Percentiles rank a stretch among this genome's conserved stretches.
Evolutionary conservation across 345 rosid genomes (phyloP).

Genomic region (Eucalyptus polybractea): DNA sequence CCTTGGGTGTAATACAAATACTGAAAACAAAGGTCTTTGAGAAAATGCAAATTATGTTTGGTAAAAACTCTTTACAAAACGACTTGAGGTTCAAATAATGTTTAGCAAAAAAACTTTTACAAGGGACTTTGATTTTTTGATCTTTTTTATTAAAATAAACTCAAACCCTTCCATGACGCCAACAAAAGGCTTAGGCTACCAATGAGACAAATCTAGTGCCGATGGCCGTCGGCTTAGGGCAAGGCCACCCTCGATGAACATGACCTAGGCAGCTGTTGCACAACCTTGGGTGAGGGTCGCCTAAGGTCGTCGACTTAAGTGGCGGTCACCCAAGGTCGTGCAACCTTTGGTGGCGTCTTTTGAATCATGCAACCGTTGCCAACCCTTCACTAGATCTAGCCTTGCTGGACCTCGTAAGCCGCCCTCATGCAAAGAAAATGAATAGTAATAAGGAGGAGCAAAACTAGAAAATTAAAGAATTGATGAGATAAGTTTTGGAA

Average conservation of each 20-base stretch:
- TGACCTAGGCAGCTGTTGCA: fast-evolving
- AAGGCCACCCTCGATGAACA: too few relatives aligned
- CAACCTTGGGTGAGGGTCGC: neutral
- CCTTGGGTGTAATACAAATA: too few relatives aligned
- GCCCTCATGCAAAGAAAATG: neutral
- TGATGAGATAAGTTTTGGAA: too few relatives aligned
- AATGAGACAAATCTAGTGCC: neutral
- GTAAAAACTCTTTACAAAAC: too few relatives aligned
- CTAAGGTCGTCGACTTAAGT: neutral
- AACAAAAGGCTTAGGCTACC: neutral
- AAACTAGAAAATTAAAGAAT: too few relatives aligned
- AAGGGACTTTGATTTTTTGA: neutral
- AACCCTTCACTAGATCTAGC: neutral
- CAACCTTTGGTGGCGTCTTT: fast-evolving
- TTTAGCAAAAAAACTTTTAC: too few relatives aligned
- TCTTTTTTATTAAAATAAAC: too few relatives aligned
- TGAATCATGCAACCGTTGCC: neutral
- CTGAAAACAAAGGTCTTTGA: too few relatives aligned
- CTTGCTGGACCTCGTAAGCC: neutral
- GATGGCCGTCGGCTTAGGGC: fast-evolving
- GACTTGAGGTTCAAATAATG: too few relatives aligned
- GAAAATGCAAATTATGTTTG: fast-evolving
- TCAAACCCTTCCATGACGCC: neutral
- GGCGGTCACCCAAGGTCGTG: fast-evolving
- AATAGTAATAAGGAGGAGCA: neutral